These are phyloP conservation scores for Xylariaceae sp. DNA, from an alignment of 2,329 filamentous ascomycete genomes.

Conservation along the genomic window DNA sequence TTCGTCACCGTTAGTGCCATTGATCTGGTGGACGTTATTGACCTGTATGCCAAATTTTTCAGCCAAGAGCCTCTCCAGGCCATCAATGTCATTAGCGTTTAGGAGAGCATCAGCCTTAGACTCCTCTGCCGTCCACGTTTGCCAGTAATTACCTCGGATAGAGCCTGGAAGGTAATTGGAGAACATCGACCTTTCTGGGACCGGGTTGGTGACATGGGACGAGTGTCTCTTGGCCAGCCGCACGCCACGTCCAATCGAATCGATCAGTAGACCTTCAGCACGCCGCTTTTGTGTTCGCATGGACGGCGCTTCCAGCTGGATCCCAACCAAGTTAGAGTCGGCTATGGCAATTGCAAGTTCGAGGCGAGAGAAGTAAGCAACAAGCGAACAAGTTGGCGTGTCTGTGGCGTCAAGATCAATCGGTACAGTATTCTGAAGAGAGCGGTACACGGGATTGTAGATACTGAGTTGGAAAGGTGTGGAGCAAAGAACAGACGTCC, in stretches of 20 bases:
- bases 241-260: slow-evolving; percentile 71
- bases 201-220: slow-evolving; percentile 33
- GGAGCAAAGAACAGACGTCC: slow-evolving; percentile 66
- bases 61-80: slow-evolving; percentile 55
- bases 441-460: slow-evolving; percentile 71
- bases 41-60: slow-evolving; percentile 52
- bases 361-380: slow-evolving; percentile 66
- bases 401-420: slow-evolving; percentile 47
- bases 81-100: slow-evolving; percentile 46
- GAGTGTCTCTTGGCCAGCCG: slow-evolving; percentile 43
- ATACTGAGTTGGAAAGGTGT: slow-evolving; percentile 59
- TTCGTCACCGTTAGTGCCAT: slow-evolving; percentile 26
- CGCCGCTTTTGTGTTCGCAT: slow-evolving; percentile 58
- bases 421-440: slow-evolving; percentile 55
- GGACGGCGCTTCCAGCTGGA: slow-evolving; percentile 68
- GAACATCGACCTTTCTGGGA: slow-evolving; percentile 38
- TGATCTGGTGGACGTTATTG: slow-evolving; percentile 24
- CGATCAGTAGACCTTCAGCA: slow-evolving; percentile 66
- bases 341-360: slow-evolving; percentile 67
- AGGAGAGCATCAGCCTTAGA: slow-evolving; percentile 53
- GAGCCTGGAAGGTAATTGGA: slow-evolving; percentile 51
- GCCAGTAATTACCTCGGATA: slow-evolving; percentile 52
- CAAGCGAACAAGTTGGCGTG: slow-evolving; percentile 46
- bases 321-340: slow-evolving; percentile 65
- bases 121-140: slow-evolving; percentile 48